phyloP scores from a whole-genome alignment of 192 early-diverging fungal genomes.

The Backusella parvicylindrica region DNA sequence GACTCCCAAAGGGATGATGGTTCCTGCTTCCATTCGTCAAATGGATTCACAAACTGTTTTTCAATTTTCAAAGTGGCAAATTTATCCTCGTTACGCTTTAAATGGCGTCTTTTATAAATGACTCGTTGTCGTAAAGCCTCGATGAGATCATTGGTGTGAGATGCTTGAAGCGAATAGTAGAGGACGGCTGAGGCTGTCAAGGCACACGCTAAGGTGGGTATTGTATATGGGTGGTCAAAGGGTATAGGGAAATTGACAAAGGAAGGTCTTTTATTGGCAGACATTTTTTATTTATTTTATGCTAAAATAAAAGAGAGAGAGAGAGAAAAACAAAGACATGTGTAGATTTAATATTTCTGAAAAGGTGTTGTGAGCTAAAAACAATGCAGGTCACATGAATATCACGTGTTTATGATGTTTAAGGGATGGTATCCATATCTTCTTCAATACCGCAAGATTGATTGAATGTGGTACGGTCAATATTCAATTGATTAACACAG shows the following conservation, averaged over 20 bases:
- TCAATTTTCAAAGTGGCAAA: conserved; percentile 30
- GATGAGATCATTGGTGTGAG: conserved; percentile 22
- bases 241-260: conserved; percentile 36
- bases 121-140: conserved; percentile 22
- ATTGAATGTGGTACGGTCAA: conserved; percentile 62
- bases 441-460: conserved; percentile 63
- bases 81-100: conserved; percentile 27
- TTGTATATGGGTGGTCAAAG: conserved; percentile 32
- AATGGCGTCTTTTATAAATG: conserved; percentile 9
- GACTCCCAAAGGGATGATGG: conserved; percentile 25
- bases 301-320: background rate
- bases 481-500: conserved; percentile 64
- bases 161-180: conserved; percentile 30
- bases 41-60: conserved; percentile 59
- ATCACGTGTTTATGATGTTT: background rate
- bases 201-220: conserved; percentile 19
- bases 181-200: conserved; percentile 24
- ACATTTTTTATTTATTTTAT: background rate
- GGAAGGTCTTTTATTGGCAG: conserved; percentile 18
- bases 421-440: conserved; percentile 68
- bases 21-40: conserved; percentile 45
- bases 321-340: background rate
- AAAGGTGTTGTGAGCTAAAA: background rate
- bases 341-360: no score
- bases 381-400: background rate